These are phyloP conservation scores for Pleurotus giganteus DNA, from an alignment of 768 basidiomycete genomes.

Conservation along the genomic window DNA sequence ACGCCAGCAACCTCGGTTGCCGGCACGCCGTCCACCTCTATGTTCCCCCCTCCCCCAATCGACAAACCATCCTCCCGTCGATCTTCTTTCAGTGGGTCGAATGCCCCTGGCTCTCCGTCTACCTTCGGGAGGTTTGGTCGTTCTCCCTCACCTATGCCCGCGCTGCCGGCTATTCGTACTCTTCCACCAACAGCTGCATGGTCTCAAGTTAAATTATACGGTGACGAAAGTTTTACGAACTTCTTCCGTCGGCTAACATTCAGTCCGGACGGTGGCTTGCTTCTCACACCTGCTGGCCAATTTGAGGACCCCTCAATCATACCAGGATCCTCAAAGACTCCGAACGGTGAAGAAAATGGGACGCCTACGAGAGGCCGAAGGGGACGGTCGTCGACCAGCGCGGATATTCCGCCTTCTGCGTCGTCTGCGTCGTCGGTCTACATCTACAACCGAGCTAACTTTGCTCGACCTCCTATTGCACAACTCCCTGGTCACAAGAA, in stretches of 20 bases:
- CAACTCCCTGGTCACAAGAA: constrained; percentile 97
- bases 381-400: constrained; percentile 41
- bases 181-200: constrained; percentile 53
- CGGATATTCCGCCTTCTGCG: constrained; percentile 39
- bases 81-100: constrained; percentile 78
- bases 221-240: constrained; percentile 92
- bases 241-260: constrained; percentile 95
- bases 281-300: constrained; percentile 95
- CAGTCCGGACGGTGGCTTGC: constrained; percentile 90
- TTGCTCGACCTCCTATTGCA: constrained; percentile 89
- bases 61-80: constrained; percentile 57
- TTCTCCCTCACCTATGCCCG: constrained; percentile 88
- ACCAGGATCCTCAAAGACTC: constrained; percentile 21
- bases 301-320: constrained; percentile 87
- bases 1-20: constrained; percentile 70
- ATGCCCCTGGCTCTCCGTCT: constrained; percentile 75
- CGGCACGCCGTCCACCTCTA: constrained; percentile 60
- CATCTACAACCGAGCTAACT: constrained; percentile 94
- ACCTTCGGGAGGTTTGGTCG: constrained; percentile 67
- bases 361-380: constrained; percentile 60
- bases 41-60: constrained; percentile 68
- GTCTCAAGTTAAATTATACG: constrained; percentile 81
- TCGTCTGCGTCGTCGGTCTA: constrained; percentile 68
- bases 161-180: constrained; percentile 88
- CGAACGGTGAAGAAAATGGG: constrained; percentile 20